Percentiles rank a stretch among this genome's conserved stretches.
These are phyloP conservation scores for Daldinia vernicosa DNA, from an alignment of 495 filamentous ascomycete species.

Conservation along the genomic window DNA sequence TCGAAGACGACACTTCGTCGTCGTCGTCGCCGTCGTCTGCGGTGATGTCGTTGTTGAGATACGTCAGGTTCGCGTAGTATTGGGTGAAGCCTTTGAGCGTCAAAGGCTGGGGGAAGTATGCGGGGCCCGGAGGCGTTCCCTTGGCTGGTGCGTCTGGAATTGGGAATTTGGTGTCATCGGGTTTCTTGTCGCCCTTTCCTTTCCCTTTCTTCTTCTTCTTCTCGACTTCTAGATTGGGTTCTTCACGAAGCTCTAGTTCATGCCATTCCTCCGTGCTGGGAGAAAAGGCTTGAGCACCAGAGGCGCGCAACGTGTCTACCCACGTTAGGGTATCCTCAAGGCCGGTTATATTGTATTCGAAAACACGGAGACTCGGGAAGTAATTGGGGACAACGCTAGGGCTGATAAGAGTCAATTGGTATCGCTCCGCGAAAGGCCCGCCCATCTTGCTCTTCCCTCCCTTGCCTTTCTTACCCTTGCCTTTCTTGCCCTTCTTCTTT, in stretches of 20 bases:
- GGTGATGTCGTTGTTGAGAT: constrained; percentile 74
- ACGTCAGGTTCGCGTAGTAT: constrained; percentile 91
- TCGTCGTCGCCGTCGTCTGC: constrained; percentile 32
- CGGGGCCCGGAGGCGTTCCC: constrained; percentile 81
- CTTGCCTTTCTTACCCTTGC: constrained; percentile 49
- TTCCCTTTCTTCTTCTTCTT: constrained; percentile 64
- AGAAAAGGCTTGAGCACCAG: neutral
- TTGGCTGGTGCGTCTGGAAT: constrained; percentile 78
- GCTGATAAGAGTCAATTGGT: constrained; percentile 77
- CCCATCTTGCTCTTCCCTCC: constrained; percentile 66
- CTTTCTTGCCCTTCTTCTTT: constrained; percentile 42
- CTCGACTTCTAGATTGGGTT: constrained; percentile 35
- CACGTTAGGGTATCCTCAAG: constrained; percentile 64
- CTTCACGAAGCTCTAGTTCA: constrained; percentile 38
- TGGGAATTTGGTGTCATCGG: constrained; percentile 68
- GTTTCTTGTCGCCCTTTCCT: constrained; percentile 60
- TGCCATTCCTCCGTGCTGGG: constrained; percentile 22
- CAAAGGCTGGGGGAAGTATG: constrained; percentile 86
- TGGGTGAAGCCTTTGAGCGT: constrained; percentile 82
- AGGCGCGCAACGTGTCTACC: constrained; percentile 45
- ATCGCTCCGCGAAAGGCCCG: constrained; percentile 84
- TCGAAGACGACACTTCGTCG: constrained; percentile 38
- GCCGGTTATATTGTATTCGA: constrained; percentile 93
- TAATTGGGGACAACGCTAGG: constrained; percentile 94
- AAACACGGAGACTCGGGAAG: constrained; percentile 84